phyloP scores from a whole-genome alignment of 2,329 filamentous ascomycete genomes.

The Blastomyces silverae region DNA sequence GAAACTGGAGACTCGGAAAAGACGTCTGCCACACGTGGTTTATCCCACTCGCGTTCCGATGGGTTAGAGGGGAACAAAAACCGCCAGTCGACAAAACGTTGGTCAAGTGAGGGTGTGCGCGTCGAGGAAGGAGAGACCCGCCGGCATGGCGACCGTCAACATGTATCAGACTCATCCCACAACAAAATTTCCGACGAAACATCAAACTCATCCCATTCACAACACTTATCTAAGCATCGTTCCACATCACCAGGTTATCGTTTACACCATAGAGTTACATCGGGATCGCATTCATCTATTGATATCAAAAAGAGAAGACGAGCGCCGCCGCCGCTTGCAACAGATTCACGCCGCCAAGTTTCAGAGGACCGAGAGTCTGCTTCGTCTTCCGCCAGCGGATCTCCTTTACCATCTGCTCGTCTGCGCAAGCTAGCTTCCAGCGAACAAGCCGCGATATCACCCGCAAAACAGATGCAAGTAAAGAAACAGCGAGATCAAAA shows the following conservation, averaged over 20 bases:
- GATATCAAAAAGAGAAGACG: slow-evolving; percentile 29
- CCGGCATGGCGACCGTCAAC: slow-evolving; percentile 24
- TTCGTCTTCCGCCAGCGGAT: slow-evolving; percentile 41
- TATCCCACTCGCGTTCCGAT: slow-evolving; percentile 21
- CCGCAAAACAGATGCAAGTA: slow-evolving; percentile 58
- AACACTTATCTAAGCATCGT: slow-evolving; percentile 30
- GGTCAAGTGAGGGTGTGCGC: slow-evolving; percentile 31
- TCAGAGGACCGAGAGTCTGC: slow-evolving; percentile 44
- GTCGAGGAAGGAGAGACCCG: slow-evolving; percentile 23
- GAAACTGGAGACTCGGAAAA: slow-evolving; percentile 30
- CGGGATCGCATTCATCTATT: slow-evolving; percentile 26
- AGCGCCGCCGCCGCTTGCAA: slow-evolving; percentile 36
- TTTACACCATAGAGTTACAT: slow-evolving; percentile 35
- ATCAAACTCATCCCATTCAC: slow-evolving; percentile 27
- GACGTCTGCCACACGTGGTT: slow-evolving; percentile 25
- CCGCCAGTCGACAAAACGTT: slow-evolving; percentile 32
- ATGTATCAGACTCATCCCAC: slow-evolving; percentile 17
- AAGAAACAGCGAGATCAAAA: slow-evolving; percentile 90
- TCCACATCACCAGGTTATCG: slow-evolving; percentile 34
- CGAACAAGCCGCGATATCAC: slow-evolving; percentile 50
- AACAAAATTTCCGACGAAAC: slow-evolving; percentile 26
- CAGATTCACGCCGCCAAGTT: slow-evolving; percentile 38
- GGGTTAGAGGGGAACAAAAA: slow-evolving; percentile 21
- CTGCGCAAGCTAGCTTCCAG: slow-evolving; percentile 38
- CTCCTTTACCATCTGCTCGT: slow-evolving; percentile 38